Evolutionary conservation across 345 rosid species (phyloP).

Genomic region (Geranium rotundifolium): DNA sequence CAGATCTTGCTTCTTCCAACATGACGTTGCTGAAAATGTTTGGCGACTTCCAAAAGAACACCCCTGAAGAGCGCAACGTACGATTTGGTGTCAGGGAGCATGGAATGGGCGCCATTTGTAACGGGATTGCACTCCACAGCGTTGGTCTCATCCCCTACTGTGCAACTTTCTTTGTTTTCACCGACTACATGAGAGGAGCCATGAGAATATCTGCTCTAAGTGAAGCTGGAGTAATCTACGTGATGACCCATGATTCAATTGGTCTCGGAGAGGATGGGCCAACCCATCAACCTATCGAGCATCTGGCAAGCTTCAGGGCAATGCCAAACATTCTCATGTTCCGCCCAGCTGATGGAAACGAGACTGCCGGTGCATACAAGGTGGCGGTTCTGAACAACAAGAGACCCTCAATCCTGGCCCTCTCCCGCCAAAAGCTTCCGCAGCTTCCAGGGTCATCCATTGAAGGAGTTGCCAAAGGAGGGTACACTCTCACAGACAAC

Average conservation of each 20-base stretch:
- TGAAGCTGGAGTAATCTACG: slow-evolving; percentile 24
- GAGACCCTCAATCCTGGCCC: slow-evolving; percentile 17
- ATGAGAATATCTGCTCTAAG: slow-evolving; percentile 26
- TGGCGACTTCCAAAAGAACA: slow-evolving; percentile 12
- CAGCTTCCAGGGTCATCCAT: slow-evolving; percentile 16
- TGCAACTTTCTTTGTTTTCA: slow-evolving; percentile 27
- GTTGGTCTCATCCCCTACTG: slow-evolving; percentile 20
- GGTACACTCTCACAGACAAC: slow-evolving; percentile 24
- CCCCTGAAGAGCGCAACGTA: slow-evolving; percentile 20
- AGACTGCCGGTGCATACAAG: slow-evolving; percentile 30
- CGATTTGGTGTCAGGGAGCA: slow-evolving; percentile 27
- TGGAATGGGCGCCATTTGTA: slow-evolving; percentile 29
- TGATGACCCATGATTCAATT: slow-evolving; percentile 30
- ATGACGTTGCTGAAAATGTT: slow-evolving; percentile 15
- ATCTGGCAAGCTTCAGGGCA: slow-evolving; percentile 26
- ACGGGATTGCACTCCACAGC: slow-evolving; percentile 27
- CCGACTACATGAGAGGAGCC: slow-evolving; percentile 28
- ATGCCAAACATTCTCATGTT: slow-evolving; percentile 21
- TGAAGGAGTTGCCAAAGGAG: slow-evolving; percentile 16
- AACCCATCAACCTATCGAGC: slow-evolving; percentile 33
- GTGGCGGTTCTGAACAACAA: slow-evolving; percentile 12
- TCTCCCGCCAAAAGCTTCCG: slow-evolving; percentile 24
- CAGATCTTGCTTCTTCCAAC: slow-evolving; percentile 29
- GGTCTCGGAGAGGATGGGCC: slow-evolving; percentile 38
- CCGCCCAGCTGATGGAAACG: slow-evolving; percentile 30